Base-by-base conservation (phyloP, 805 yeast species). In the Kazachstania viticola region DNA sequence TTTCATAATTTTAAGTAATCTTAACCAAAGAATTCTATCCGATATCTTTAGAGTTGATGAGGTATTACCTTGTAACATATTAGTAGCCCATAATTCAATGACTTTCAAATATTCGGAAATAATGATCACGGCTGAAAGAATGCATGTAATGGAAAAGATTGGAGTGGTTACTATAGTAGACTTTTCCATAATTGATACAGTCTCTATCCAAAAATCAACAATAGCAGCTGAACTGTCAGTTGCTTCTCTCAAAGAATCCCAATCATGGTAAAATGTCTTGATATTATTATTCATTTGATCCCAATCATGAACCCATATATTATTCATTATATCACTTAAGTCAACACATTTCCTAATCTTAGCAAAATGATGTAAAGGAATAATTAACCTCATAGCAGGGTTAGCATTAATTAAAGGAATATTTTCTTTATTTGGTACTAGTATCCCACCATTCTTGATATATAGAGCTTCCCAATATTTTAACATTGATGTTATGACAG, bases 121-220 rank as follows among this genome's bases (percentile, higher is more conserved):
- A 27, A 79, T 60, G 36, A 79, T 54, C 9, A 75, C 57, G 1
- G 84, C 0, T 17, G 41, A 33, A 46, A 77, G 77, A 17, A 78
- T 66, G 48, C 84, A 75, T 1, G 84, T 74, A 19, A 79, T 67
- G 45, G 80, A 76, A 51, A 77, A 79, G 17, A 79, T 79, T 1
- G 91, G 91, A 0, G 88, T 78, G 40, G 84, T 61, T 19, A 19
- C 22, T 8, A 19, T 19, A 11, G 9, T 11, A 19, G 11, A 19
- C 11, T 7, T 8, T 8, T 19, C 22, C 11, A 11, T 8, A 19
- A 8, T 19, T 19, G 22, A 19, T 19, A 77, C 75, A 30, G 77
- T 75, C 41, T 75, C 80, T 30, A 72, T 71, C 88, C 88, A 80
- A 28, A 79, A 58, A 36, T 73, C 69, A 33, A 80, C 60, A 19